Evolutionary conservation across 257 asterid species (phyloP), one percentile per base, ranked within the genome.

Genomic region (Nicotiana noctiflora): DNA sequence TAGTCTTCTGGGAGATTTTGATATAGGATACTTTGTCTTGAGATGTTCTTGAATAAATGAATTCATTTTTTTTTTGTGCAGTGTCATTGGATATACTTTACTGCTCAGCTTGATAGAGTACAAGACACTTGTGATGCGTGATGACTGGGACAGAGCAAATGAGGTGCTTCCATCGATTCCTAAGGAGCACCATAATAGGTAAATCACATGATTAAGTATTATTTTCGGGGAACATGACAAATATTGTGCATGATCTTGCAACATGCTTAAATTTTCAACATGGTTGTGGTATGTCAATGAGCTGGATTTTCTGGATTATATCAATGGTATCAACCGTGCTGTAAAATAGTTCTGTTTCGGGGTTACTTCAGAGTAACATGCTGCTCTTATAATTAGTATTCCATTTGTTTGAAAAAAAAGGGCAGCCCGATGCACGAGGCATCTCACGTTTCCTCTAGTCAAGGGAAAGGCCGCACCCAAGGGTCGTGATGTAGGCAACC

Each of bases 41-140:
- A 46, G 62, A 49, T 49, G 19, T 15, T 44, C 37, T 23, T 57
- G 62, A 23, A 23, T 49, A 74, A 74, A 74, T 74, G 62, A 49
- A 17, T 25, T 55, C 80, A 61, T n/a, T 37, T 79, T 84, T 79
- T 25, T 62, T 79, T 83, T 75, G 12, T 61, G 79, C 92, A 95
- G 99, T 83, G 95, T 95, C 83, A 87, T 93, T 44, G 97, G 97
- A 77, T 95, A 92, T 81, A 90, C 98, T 51, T 88, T 95, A 84
- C 91, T 95, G 78, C 95, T 93, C 72, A 87, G 94, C 88, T 90
- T 95, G 92, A 93, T 95, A 56, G 99, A 95, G 90, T 93, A 95
- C 88, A 95, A 95, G 89, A 95, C 99, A 79, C 93, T 95, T 76
- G 94, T 95, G 81, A 93, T 95, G 98, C 97, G 99, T 59, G 99